Evolutionary conservation across 2,329 filamentous ascomycete species (phyloP).

Genomic region (Thelonectria rubi): DNA sequence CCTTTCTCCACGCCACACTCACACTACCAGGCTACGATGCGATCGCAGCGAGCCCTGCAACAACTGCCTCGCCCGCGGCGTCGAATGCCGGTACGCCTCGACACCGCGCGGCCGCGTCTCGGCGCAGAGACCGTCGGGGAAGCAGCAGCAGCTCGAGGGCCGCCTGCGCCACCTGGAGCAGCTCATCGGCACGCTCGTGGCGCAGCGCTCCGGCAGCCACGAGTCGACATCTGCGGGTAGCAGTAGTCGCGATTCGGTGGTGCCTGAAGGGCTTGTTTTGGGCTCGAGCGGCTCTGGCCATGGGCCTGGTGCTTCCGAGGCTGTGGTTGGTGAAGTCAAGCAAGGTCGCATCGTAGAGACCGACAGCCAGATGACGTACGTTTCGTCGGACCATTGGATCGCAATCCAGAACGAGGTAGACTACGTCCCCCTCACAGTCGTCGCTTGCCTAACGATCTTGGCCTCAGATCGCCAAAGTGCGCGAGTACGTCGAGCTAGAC

Average conservation of each 20-base stretch:
- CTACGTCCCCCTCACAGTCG: too few species aligned
- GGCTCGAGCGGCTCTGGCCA: not conserved
- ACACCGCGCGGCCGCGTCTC: conserved; percentile 23
- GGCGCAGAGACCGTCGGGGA: conserved; percentile 15
- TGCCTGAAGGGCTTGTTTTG: not conserved
- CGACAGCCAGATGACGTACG: conserved; percentile 32
- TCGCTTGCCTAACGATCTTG: not conserved
- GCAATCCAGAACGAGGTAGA: conserved; percentile 31
- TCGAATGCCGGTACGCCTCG: conserved; percentile 27
- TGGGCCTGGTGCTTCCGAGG: not conserved
- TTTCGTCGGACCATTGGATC: conserved; percentile 34
- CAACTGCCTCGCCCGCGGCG: conserved; percentile 32
- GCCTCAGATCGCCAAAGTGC: conserved; percentile 25
- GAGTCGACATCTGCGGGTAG: not conserved
- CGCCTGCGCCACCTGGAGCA: conserved; percentile 32
- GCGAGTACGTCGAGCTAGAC: conserved; percentile 22
- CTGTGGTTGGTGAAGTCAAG: conserved; percentile 18
- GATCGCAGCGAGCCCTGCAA: conserved; percentile 35
- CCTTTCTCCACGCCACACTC: not conserved
- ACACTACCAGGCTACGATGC: conserved; percentile 25
- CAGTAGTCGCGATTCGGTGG: not conserved
- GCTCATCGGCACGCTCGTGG: conserved; percentile 30
- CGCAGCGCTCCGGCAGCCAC: conserved; percentile 12
- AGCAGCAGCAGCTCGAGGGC: conserved; percentile 23
- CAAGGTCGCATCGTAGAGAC: conserved; percentile 27